Conservation (phyloP, 2,329 filamentous ascomycete species). For the Alternaria sp. region DNA sequence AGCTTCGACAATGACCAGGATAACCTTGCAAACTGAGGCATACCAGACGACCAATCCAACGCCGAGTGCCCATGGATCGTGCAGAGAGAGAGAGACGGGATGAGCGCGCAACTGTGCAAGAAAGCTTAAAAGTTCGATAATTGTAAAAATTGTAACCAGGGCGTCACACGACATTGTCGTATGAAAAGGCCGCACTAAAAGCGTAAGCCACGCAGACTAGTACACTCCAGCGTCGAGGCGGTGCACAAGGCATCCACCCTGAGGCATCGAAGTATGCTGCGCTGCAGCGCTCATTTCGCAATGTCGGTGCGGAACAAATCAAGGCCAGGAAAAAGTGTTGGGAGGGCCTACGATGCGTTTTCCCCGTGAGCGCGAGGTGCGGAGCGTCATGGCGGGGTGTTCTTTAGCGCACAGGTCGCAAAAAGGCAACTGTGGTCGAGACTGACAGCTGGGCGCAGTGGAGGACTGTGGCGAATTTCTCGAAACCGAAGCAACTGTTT, state of each 20-base stretch:
- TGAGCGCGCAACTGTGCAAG: conserved; percentile 3
- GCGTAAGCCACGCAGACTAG: background rate
- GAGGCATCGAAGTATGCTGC: background rate
- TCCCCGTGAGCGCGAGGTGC: background rate
- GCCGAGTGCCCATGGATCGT: background rate
- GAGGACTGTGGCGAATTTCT: conserved; percentile 3
- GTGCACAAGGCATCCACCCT: conserved; percentile 1
- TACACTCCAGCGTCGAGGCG: background rate
- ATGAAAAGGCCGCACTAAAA: background rate
- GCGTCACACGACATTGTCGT: background rate
- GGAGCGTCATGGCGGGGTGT: background rate
- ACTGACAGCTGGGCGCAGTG: background rate
- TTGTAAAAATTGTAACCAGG: background rate
- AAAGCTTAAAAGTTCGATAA: background rate
- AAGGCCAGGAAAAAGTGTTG: background rate
- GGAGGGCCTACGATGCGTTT: background rate
- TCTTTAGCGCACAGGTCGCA: background rate
- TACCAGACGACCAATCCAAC: background rate
- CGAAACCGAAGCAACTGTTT: background rate
- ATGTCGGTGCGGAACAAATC: background rate
- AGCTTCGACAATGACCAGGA: conserved; percentile 6
- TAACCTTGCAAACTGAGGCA: conserved; percentile 2
- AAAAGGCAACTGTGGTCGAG: background rate
- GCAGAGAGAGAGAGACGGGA: background rate
- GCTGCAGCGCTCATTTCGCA: background rate